Base-by-base conservation (phyloP, 1,284 basidiomycete genomes). In the Agaricales sp. region DNA sequence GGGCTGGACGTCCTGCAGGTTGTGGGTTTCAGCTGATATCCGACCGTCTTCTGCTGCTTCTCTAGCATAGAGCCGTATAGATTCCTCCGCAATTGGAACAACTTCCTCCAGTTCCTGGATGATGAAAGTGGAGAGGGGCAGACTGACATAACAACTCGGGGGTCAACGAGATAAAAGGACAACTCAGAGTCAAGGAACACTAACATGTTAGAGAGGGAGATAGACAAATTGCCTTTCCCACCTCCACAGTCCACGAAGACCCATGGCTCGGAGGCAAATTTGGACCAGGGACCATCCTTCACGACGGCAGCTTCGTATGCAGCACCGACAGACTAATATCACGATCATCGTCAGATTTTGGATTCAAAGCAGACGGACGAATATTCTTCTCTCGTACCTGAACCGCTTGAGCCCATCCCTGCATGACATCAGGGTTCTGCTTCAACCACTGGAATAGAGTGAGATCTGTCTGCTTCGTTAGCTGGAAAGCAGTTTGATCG, bases 401-500 rank as follows among this genome's bases (percentile, higher is more conserved):
- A 30, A 30, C 26, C 6, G 26, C 14, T 30, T 14, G 6, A 14
- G 26, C 26, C 26, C 26, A 30, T 30, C 6, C 6, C 14, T 30
- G 6, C 26, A 30, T 30, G 6, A 6, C 14, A 30, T 30, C 26
- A 30, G 26, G 26, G 14, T 30, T 6, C 14, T 30, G 26, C 26
- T 30, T 30, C 26, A 30, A 14, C 26, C 26, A 41, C 11, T 45
- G 52, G 47, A 61, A 61, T 44, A 61, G 45, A 6, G 51, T 50
- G 4, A 58, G 50, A 19, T 53, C 41, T 2, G 59, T 60, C 18
- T 53, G 37, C 49, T 58, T 51, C 4, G 55, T 51, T 4, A 61
- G 25, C 45, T 60, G 59, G 41, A 57, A 60, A 12, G 59, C 59
- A 6, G 59, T 57, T 43, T 58, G 51, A 19, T 50, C 49, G 2